phyloP scores from a whole-genome alignment of 441 rosid genomes.

The Viola pubescens region DNA sequence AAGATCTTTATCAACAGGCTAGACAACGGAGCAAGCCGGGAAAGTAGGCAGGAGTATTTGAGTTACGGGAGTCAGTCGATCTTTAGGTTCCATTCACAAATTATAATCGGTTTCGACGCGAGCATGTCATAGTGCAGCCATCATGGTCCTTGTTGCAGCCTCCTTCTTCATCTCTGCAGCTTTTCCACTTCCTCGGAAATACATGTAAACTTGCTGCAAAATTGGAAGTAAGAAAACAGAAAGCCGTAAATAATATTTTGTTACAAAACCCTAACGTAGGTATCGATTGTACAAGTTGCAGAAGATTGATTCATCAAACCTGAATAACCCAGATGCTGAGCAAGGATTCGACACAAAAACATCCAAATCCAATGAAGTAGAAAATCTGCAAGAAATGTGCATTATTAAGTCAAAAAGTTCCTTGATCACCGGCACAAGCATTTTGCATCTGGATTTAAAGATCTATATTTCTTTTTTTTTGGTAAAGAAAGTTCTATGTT shows the following conservation, averaged over 20 bases:
- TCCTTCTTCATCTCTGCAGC: slow-evolving; percentile 82
- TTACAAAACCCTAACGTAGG: neutral
- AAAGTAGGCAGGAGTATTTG: slow-evolving; percentile 9
- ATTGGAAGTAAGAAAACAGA: slow-evolving; percentile 8
- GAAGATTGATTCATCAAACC: slow-evolving; percentile 34
- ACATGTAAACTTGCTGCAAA: slow-evolving; percentile 95
- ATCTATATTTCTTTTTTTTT: neutral
- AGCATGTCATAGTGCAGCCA: slow-evolving; percentile 52
- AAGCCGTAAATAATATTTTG: neutral
- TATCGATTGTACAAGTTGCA: slow-evolving; percentile 1
- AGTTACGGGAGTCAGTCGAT: neutral
- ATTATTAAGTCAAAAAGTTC: slow-evolving; percentile 5
- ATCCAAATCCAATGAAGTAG: slow-evolving; percentile 82
- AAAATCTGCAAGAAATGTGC: slow-evolving; percentile 48
- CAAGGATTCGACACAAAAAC: slow-evolving; percentile 65
- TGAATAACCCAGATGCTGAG: slow-evolving; percentile 98
- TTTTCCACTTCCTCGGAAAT: slow-evolving; percentile 96
- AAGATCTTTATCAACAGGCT: neutral
- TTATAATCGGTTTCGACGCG: slow-evolving; percentile 10
- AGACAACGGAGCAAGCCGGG: slow-evolving; percentile 10
- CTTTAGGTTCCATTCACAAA: slow-evolving; percentile 8
- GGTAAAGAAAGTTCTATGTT: too few species aligned
- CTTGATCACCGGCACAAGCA: neutral
- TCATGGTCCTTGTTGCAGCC: slow-evolving; percentile 57
- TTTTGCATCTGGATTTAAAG: neutral